These are phyloP conservation scores for Dactylellina drechsleri DNA, from an alignment of 2,329 filamentous ascomycete genomes.

Conservation along the genomic window DNA sequence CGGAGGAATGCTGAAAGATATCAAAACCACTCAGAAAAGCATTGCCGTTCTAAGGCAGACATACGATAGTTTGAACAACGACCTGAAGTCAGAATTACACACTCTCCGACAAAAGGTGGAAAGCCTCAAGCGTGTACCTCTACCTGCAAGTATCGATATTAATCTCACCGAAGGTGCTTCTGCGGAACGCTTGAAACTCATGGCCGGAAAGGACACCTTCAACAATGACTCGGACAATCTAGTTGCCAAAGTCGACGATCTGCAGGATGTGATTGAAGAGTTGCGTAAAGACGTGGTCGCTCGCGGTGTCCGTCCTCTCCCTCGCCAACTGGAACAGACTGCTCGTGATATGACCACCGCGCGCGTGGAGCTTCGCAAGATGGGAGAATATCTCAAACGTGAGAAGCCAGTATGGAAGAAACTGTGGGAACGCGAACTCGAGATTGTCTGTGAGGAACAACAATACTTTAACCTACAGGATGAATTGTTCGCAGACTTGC, in stretches of 20 bases:
- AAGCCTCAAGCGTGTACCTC: constrained; percentile 31
- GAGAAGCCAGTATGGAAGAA: constrained; percentile 99
- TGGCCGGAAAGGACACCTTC: constrained; percentile 84
- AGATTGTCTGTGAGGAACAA: constrained; percentile 93
- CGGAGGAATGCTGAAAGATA: constrained; percentile 36
- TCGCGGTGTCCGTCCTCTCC: constrained; percentile 88
- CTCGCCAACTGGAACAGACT: constrained; percentile 87
- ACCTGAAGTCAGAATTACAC: constrained; percentile 42
- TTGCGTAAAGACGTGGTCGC: constrained; percentile 95
- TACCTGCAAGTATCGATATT: constrained; percentile 66
- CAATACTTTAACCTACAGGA: constrained; percentile 96
- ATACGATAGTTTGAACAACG: constrained; percentile 38
- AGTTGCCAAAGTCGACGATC: constrained; percentile 89
- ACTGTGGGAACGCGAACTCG: constrained; percentile 98
- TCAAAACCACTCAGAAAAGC: constrained; percentile 46
- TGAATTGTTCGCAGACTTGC: constrained; percentile 88
- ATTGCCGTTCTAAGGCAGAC: constrained; percentile 50
- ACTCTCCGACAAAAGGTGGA: constrained; percentile 33
- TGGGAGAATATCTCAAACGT: constrained; percentile 88
- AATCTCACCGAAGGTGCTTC: constrained; percentile 78
- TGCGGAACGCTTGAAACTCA: constrained; percentile 70
- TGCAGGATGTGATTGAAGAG: constrained; percentile 97
- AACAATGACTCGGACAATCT: constrained; percentile 88
- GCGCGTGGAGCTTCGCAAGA: constrained; percentile 86
- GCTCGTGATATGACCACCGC: constrained; percentile 86